These are phyloP conservation scores for Vitellaria paradoxa DNA, from an alignment of 179 eudicot species.

Conservation along the genomic window DNA sequence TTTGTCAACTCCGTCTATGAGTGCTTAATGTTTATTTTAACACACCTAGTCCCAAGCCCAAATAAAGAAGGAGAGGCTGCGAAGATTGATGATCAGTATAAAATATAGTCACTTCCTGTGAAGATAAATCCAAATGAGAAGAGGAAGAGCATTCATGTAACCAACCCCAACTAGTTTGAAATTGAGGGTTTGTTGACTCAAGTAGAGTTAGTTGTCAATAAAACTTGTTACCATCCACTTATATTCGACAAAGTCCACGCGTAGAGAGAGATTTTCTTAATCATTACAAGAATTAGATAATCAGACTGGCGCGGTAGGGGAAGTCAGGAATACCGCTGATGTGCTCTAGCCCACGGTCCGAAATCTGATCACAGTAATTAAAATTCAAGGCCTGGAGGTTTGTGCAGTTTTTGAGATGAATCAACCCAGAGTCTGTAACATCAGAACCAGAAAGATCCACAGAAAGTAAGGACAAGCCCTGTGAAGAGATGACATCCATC, in stretches of 20 bases:
- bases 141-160: too few species aligned
- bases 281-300: not conserved
- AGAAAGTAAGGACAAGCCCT: slow-evolving; percentile 75
- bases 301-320: not conserved
- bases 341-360: slow-evolving; percentile 65
- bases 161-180: too few species aligned
- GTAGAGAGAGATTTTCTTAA: not conserved
- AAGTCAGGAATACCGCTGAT: slow-evolving; percentile 43
- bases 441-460: slow-evolving; percentile 86
- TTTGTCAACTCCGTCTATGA: not conserved
- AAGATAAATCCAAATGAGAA: too few species aligned
- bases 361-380: slow-evolving; percentile 69
- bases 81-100: too few species aligned
- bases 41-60: too few species aligned
- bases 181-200: too few species aligned
- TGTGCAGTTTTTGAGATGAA: slow-evolving; percentile 56
- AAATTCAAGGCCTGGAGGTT: slow-evolving; percentile 63
- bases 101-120: too few species aligned
- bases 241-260: not conserved
- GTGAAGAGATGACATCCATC: slow-evolving; percentile 81
- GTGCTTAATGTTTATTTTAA: too few species aligned
- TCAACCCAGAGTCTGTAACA: slow-evolving; percentile 75
- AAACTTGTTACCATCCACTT: too few species aligned
- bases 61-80: too few species aligned
- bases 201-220: too few species aligned